Percentiles rank a stretch among this genome's conserved stretches.
Evolutionary conservation across 2,329 filamentous ascomycete genomes (phyloP).

Genomic region (Sarocladiaceae sp.): DNA sequence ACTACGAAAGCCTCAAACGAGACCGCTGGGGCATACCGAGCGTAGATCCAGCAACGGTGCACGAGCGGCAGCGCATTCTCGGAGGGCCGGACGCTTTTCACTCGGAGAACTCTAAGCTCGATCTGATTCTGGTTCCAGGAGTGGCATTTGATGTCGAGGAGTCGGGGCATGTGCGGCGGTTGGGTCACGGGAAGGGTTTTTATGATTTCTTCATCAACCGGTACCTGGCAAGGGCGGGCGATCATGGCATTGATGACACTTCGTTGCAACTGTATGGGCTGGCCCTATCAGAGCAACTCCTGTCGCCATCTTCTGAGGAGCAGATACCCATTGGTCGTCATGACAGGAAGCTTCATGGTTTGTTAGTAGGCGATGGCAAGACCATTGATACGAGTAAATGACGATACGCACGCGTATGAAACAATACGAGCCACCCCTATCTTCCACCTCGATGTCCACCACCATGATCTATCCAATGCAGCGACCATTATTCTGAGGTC

Average conservation of each 20-base stretch:
- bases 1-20: constrained; percentile 69
- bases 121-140: constrained; percentile 86
- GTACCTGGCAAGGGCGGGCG: constrained; percentile 47
- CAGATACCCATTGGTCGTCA: constrained; percentile 67
- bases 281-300: constrained; percentile 78
- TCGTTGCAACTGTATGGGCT: constrained; percentile 62
- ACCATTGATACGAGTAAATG: constrained; percentile 26
- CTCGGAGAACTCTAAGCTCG: constrained; percentile 50
- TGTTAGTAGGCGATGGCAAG: constrained; percentile 66
- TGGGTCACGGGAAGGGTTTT: constrained; percentile 94
- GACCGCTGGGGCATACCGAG: constrained; percentile 97
- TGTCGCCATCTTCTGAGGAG: constrained; percentile 50
- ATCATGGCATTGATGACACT: constrained; percentile 24
- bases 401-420: too few relatives aligned
- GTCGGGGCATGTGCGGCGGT: constrained; percentile 55
- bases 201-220: constrained; percentile 89
- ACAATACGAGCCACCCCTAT: neutral
- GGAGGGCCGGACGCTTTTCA: constrained; percentile 47
- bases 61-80: constrained; percentile 64
- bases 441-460: too few relatives aligned
- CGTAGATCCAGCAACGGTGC: constrained; percentile 58
- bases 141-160: constrained; percentile 75
- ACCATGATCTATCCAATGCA: too few relatives aligned
- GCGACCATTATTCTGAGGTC: too few relatives aligned
- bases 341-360: constrained; percentile 74